A percentile compares a stretch with the other conserved stretches of the same genome.
phyloP scores from a whole-genome alignment of 257 asterid genomes.

The Solanum commersonii region DNA sequence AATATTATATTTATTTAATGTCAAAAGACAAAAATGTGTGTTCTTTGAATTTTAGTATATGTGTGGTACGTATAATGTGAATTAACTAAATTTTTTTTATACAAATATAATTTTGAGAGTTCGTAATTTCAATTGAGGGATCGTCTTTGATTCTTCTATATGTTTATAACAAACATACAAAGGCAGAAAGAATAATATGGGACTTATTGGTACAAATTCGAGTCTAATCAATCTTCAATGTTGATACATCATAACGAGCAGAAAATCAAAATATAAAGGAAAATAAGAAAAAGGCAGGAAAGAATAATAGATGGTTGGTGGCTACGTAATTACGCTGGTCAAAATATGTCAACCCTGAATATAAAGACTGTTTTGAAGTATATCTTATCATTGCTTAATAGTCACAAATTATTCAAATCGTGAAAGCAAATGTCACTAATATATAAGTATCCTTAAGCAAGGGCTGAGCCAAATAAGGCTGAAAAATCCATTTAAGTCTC shows the following conservation, averaged over 20 bases:
- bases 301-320: not conserved
- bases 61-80: no score
- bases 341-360: not conserved
- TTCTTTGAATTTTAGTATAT: no score
- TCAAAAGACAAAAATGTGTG: no score
- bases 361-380: not conserved
- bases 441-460: not conserved
- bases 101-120: no score
- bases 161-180: not conserved
- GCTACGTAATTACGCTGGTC: not conserved
- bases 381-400: not conserved
- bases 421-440: not conserved
- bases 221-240: rapidly evolving
- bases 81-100: no score
- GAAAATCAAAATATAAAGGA: no score
- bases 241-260: rapidly evolving
- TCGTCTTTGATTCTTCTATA: no score
- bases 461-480: not conserved
- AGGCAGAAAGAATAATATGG: not conserved
- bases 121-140: no score
- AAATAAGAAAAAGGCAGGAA: not conserved
- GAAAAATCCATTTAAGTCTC: not conserved
- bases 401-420: not conserved
- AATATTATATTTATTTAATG: no score
- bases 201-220: not conserved